phyloP scores from a whole-genome alignment of 345 rosid genomes.

The Eucalyptus sp. region DNA sequence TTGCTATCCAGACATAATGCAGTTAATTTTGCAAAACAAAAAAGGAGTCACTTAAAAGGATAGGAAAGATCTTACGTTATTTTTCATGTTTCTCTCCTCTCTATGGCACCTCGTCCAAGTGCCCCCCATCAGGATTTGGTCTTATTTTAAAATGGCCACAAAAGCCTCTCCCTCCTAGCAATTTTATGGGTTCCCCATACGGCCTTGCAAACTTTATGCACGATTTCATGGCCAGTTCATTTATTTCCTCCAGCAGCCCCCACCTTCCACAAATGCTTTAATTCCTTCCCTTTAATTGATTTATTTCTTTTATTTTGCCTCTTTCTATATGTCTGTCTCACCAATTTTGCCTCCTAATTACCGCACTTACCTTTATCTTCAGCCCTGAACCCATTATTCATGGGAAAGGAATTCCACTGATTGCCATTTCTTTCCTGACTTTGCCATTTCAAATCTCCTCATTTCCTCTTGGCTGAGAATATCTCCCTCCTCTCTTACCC shows the following conservation, averaged over 20 bases:
- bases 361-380: not conserved
- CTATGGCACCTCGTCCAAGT: not conserved
- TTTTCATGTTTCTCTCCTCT: not conserved
- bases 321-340: not conserved
- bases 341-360: not conserved
- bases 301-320: not conserved
- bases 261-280: not conserved
- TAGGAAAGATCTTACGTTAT: not conserved
- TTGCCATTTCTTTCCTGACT: not conserved
- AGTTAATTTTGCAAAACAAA: no score
- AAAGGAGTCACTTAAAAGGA: no score
- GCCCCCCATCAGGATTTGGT: not conserved
- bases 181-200: not conserved
- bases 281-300: not conserved
- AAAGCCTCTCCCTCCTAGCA: not conserved
- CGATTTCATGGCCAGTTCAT: not conserved
- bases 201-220: not conserved
- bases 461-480: not conserved
- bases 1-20: no score
- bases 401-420: not conserved
- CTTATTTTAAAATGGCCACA: not conserved
- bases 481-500: not conserved
- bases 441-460: not conserved
- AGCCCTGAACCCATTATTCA: not conserved
- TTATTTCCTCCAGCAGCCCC: not conserved